phyloP scores from a whole-genome alignment of 2,329 filamentous ascomycete species.

The Beauveria sp. region DNA sequence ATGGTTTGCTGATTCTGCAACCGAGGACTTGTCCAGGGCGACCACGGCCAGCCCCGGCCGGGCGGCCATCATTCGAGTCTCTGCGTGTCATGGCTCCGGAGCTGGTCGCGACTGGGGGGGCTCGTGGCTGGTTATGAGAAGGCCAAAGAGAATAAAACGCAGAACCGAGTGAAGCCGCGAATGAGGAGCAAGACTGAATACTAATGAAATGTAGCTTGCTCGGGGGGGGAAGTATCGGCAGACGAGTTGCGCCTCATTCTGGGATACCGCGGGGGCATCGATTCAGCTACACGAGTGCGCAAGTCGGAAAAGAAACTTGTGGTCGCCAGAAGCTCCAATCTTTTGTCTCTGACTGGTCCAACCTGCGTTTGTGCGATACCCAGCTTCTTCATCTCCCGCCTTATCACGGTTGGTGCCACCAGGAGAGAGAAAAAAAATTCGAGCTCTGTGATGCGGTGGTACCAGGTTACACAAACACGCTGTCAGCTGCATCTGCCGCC shows the following conservation, averaged over 20 bases:
- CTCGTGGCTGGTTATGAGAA: background rate
- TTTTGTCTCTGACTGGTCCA: background rate
- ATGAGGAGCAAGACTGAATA: background rate
- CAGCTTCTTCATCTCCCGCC: background rate
- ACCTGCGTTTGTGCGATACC: background rate
- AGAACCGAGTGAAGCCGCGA: too few species aligned
- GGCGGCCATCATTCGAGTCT: background rate
- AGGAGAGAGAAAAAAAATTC: background rate
- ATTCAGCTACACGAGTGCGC: background rate
- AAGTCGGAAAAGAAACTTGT: background rate
- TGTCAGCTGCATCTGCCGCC: slow-evolving; percentile 4
- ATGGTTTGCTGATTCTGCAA: background rate
- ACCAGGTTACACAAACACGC: slow-evolving; percentile 1
- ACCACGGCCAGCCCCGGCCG: background rate
- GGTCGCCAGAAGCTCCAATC: background rate
- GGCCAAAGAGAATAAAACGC: background rate
- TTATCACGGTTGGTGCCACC: background rate
- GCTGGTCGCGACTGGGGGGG: background rate
- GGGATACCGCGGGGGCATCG: background rate
- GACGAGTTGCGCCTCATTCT: background rate
- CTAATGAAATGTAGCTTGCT: background rate
- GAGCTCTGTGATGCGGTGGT: background rate
- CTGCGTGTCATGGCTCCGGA: background rate
- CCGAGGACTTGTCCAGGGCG: background rate
- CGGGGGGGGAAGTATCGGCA: background rate